Base-by-base conservation (phyloP, 306 rosid genomes). In the Morella rubra region DNA sequence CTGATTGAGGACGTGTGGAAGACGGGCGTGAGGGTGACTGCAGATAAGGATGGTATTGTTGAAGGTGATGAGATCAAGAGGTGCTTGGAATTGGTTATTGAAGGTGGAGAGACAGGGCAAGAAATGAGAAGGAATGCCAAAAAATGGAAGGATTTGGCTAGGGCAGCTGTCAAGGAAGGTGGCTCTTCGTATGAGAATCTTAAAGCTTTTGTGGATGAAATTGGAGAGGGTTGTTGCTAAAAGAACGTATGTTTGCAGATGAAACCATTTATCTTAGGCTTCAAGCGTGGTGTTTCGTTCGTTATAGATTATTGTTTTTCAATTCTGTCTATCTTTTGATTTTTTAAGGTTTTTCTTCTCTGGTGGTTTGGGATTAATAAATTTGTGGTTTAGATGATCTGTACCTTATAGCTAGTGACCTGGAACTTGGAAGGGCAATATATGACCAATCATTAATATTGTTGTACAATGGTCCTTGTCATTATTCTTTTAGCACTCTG, bases 141-240 rank as follows among this genome's bases (percentile, higher is more conserved):
- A 64, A 73, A 73, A 42, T 85, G 84, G 89, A 85, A 71, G 49
- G 61, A 45, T 15, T 80, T 73, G 81, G 80, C 81, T 47, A 50
- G 45, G 44, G 74, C 77, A 42, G 84, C 84, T 14, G 54, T n/a
- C 2, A 73, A 7, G 8, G 80, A 85, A 69, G 86, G 74, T 20
- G 88, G 86, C 0, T 79, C 88, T 1, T 85, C 85, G 0, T 41
- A 61, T 7, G 41, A 3, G 20, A 80, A 86, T 54, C 75, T 83
- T 1, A 72, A 74, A 46, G 56, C 65, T 44, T 86, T 86, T 76
- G 37, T 82, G 14, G 44, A 42, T 24, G 75, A 69, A 73, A 58
- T 81, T 50, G 62, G 12, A 56, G 37, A 20, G 8, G 5, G 80
- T 1, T 27, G 1, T 6, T 3, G 44, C 24, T 60, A 62, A 41